phyloP scores from a whole-genome alignment of 495 filamentous ascomycete species.

The Rostrohypoxylon terebratum region DNA sequence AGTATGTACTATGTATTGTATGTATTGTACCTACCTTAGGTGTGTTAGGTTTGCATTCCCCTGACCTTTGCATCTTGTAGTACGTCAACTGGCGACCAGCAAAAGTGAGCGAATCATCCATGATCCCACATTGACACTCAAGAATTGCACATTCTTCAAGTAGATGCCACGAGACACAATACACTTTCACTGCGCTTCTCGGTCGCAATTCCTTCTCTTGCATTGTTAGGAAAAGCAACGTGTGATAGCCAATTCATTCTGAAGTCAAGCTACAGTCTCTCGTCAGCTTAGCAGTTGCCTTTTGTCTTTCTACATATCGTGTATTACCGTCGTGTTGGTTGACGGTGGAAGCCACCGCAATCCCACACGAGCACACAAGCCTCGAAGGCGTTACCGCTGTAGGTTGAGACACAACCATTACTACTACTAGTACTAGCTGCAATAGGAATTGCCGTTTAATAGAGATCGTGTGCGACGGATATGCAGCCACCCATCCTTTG shows the following conservation, averaged over 20 bases:
- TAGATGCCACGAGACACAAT: slow-evolving; percentile 17
- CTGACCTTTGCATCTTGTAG: slow-evolving; percentile 10
- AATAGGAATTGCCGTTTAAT: not conserved
- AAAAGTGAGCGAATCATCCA: slow-evolving; percentile 24
- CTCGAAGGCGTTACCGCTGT: not conserved
- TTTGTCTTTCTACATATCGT: slow-evolving; percentile 1
- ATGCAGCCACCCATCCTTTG: slow-evolving; percentile 26
- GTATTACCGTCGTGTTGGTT: not conserved
- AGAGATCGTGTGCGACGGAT: slow-evolving; percentile 5
- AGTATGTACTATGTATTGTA: too few relatives aligned
- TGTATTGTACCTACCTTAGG: too few relatives aligned
- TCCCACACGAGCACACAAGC: slow-evolving; percentile 12
- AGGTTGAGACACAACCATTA: not conserved
- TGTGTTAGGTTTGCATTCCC: slow-evolving; percentile 1
- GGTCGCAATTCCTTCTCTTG: slow-evolving; percentile 30
- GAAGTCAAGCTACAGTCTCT: slow-evolving; percentile 6
- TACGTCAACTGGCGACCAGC: slow-evolving; percentile 33
- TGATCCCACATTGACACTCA: slow-evolving; percentile 7
- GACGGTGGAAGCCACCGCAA: slow-evolving; percentile 5
- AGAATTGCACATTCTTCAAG: slow-evolving; percentile 11
- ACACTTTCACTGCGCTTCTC: slow-evolving; percentile 37
- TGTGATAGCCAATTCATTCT: slow-evolving; percentile 23
- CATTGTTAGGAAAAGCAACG: slow-evolving; percentile 7
- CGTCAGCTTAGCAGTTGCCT: slow-evolving; percentile 29
- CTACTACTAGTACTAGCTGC: not conserved